Percentiles rank a stretch among this genome's conserved stretches.
Conservation (phyloP, 345 rosid genomes). For the Pugionium dolabratum region DNA sequence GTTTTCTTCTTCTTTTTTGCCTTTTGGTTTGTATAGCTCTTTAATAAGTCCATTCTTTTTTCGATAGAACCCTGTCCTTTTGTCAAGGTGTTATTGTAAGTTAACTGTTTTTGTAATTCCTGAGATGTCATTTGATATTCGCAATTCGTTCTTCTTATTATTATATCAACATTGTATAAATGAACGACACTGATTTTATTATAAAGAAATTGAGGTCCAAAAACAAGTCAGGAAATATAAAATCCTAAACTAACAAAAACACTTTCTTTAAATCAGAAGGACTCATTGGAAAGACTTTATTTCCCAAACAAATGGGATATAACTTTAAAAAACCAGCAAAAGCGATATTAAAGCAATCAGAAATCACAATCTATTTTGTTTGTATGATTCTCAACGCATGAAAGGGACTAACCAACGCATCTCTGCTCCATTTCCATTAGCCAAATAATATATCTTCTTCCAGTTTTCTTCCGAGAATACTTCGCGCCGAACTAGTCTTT, state of each 20-base stretch:
- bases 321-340: slow-evolving; percentile 33
- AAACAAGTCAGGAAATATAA: slow-evolving; percentile 27
- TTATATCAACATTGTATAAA: background rate
- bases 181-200: slow-evolving; percentile 26
- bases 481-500: slow-evolving; percentile 72
- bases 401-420: slow-evolving; percentile 75
- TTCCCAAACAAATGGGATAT: slow-evolving; percentile 26
- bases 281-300: slow-evolving; percentile 7
- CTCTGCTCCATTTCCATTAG: slow-evolving; percentile 92
- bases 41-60: slow-evolving; percentile 28
- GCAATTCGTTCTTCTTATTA: too few relatives aligned
- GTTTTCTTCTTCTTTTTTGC: slow-evolving; percentile 27
- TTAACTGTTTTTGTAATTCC: too few relatives aligned
- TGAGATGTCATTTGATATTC: too few relatives aligned
- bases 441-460: slow-evolving; percentile 73
- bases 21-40: slow-evolving; percentile 43
- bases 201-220: slow-evolving; percentile 9
- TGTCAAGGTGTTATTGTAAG: background rate
- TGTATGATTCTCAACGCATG: slow-evolving; percentile 52
- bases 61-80: slow-evolving; percentile 8
- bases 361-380: slow-evolving; percentile 26
- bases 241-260: slow-evolving; percentile 24
- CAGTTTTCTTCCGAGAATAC: slow-evolving; percentile 82
- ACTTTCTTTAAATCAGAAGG: slow-evolving; percentile 18
- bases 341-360: slow-evolving; percentile 9